Percentiles rank a stretch among this genome's conserved stretches.
Evolutionary conservation across 768 basidiomycete genomes (phyloP).

Genomic region (Russula foetens): DNA sequence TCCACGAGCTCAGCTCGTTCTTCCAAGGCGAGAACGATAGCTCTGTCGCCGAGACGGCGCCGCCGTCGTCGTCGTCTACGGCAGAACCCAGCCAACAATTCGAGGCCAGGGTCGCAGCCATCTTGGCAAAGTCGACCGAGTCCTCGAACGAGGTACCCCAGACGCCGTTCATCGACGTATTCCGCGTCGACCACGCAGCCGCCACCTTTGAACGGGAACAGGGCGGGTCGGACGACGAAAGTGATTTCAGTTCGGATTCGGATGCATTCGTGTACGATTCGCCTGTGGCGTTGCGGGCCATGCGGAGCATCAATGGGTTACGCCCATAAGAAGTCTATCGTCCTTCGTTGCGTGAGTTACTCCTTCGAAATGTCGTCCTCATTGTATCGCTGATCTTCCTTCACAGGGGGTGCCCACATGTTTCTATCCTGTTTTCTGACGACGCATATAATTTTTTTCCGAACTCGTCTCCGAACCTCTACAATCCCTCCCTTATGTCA

Average conservation of each 20-base stretch:
- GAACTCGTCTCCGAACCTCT: background rate
- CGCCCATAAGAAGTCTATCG: background rate
- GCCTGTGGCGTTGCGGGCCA: constrained; percentile 10
- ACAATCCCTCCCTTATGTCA: background rate
- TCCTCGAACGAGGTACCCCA: constrained; percentile 50
- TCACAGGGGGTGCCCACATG: background rate
- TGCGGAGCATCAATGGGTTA: constrained; percentile 5
- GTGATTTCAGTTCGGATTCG: constrained; percentile 27
- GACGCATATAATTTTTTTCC: background rate
- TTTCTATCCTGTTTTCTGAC: background rate
- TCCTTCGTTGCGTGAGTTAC: background rate
- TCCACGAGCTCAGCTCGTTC: constrained; percentile 68
- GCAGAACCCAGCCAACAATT: constrained; percentile 52
- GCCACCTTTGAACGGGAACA: constrained; percentile 12
- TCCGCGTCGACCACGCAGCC: constrained; percentile 42
- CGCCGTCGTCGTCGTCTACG: constrained; percentile 24
- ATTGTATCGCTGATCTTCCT: background rate
- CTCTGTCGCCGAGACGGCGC: background rate
- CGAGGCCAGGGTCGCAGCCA: constrained; percentile 74
- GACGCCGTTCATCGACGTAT: constrained; percentile 75
- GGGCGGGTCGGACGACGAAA: constrained; percentile 25
- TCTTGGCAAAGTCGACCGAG: constrained; percentile 72
- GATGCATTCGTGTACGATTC: constrained; percentile 33
- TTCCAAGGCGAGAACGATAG: constrained; percentile 52
- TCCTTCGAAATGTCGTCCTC: background rate